These are phyloP conservation scores for Neurospora hispaniola DNA, from an alignment of 495 filamentous ascomycete genomes.

Conservation along the genomic window DNA sequence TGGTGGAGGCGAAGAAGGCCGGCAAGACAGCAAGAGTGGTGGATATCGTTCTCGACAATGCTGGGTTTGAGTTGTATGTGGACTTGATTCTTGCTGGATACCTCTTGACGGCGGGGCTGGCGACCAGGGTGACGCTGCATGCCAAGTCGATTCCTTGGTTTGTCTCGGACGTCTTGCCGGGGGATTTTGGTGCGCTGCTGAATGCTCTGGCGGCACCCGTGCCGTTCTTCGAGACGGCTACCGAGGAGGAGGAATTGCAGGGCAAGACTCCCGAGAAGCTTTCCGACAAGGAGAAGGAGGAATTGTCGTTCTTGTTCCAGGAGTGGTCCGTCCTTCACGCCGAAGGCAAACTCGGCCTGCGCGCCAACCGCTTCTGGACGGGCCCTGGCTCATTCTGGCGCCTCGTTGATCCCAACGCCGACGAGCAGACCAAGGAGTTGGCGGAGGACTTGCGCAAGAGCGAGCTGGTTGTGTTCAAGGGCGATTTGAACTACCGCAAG, in stretches of 20 bases:
- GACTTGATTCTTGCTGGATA: slow-evolving; percentile 88
- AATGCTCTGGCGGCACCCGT: slow-evolving; percentile 63
- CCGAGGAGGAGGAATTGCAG: slow-evolving; percentile 51
- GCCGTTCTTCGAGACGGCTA: slow-evolving; percentile 60
- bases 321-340: slow-evolving; percentile 71
- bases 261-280: slow-evolving; percentile 47
- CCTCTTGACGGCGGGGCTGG: slow-evolving; percentile 67
- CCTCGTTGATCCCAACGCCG: slow-evolving; percentile 31
- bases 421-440: slow-evolving; percentile 51
- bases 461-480: slow-evolving; percentile 93
- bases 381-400: slow-evolving; percentile 77
- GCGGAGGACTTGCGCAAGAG: slow-evolving; percentile 69
- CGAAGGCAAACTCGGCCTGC: slow-evolving; percentile 69
- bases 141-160: slow-evolving; percentile 96
- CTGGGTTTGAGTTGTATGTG: slow-evolving; percentile 93
- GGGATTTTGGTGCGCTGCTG: slow-evolving; percentile 72
- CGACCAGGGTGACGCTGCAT: slow-evolving; percentile 80
- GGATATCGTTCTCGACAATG: slow-evolving; percentile 91
- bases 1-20: slow-evolving; percentile 55
- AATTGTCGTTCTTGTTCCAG: slow-evolving; percentile 66
- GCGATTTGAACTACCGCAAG: slow-evolving; percentile 93
- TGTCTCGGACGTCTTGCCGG: slow-evolving; percentile 83
- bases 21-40: slow-evolving; percentile 51
- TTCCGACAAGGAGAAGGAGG: slow-evolving; percentile 51
- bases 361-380: slow-evolving; percentile 87